Evolutionary conservation across 352 stramenopile genomes (phyloP), one percentile per base, ranked within the genome.

Genomic region (Phytophthora foliorum): DNA sequence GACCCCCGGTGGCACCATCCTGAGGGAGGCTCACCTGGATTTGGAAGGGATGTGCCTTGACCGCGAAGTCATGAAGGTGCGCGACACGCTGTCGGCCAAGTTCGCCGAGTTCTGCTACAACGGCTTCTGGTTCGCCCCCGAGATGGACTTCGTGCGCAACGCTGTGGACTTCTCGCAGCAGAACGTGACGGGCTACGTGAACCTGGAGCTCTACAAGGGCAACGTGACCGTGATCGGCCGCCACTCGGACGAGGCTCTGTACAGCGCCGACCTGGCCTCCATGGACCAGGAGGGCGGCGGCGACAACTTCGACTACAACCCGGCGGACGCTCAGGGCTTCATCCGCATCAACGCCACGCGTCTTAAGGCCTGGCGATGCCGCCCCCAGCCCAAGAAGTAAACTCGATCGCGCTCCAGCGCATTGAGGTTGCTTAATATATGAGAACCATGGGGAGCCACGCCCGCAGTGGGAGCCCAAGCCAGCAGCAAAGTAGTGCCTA

Each of bases 81-180:
- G 97, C 49, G 97, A 99, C 76, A 72, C 79, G 32, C 78, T 99
- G 31, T 92, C 93, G 60, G 71, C 84, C 69, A 98, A 99, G 86
- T 99, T 99, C 70, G 90, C 97, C 57, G 92, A 98, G 75, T 96
- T 98, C 46, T 98, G 94, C 80, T 99, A 99, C 96, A 99, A 99
- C 77, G 98, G 98, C 57, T 99, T 99, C 81, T 99, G 98, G 98
- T 99, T 99, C 74, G 95, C 97, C n/a, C 98, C 98, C 5, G 97
- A 99, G 84, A 99, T 99, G 97, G 97, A 99, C 64, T 94, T 99
- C 46, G 94, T 99, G 72, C 94, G 95, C 70, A 77, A 99, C 78
- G 90, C 91, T 17, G 97, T 99, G 48, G 80, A 98, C 62, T 99
- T 94, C 66, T 92, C 86, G 38, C 97, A 99, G 82, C 86, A 94